Conservation (phyloP, 2,329 filamentous ascomycete species). For the Stemphylium beticola region DNA sequence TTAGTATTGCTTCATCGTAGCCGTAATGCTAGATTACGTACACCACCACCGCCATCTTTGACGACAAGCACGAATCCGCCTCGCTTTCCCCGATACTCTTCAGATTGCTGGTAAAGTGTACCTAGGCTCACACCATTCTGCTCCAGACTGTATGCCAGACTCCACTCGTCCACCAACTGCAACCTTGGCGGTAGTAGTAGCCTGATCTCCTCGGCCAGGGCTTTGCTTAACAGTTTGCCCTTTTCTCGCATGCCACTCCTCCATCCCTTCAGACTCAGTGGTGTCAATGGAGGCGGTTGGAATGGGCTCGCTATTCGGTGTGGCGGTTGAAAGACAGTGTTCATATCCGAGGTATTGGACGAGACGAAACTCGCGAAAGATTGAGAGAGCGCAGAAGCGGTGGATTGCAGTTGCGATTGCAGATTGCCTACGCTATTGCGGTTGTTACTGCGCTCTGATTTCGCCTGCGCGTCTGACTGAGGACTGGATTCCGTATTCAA, state of each 20-base stretch:
- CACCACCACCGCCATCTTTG: constrained; percentile 74
- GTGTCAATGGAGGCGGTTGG: constrained; percentile 86
- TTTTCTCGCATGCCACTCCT: constrained; percentile 63
- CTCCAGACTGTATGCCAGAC: constrained; percentile 84
- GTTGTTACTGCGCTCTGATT: constrained; percentile 15
- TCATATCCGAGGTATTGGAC: constrained; percentile 51
- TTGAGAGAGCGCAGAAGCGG: constrained; percentile 35
- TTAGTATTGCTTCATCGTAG: constrained; percentile 9
- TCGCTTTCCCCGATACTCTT: constrained; percentile 68
- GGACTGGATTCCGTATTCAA: constrained; percentile 52
- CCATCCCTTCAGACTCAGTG: constrained; percentile 74
- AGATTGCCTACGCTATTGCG: constrained; percentile 14
- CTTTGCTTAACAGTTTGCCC: constrained; percentile 71
- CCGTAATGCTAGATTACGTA: constrained; percentile 53
- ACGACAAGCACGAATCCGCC: constrained; percentile 92
- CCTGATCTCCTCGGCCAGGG: constrained; percentile 90
- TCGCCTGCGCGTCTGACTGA: constrained; percentile 13
- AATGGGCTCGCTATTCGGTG: constrained; percentile 76
- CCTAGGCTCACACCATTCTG: constrained; percentile 87
- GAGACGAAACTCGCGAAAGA: constrained; percentile 48
- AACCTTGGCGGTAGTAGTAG: constrained; percentile 85
- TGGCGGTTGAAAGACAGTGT: constrained; percentile 66
- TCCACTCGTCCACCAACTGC: constrained; percentile 87
- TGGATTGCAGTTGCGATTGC: constrained; percentile 31
- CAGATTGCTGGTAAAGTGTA: constrained; percentile 83